These are phyloP conservation scores for Penicillium canariense DNA, from an alignment of 495 filamentous ascomycete genomes.

Conservation along the genomic window DNA sequence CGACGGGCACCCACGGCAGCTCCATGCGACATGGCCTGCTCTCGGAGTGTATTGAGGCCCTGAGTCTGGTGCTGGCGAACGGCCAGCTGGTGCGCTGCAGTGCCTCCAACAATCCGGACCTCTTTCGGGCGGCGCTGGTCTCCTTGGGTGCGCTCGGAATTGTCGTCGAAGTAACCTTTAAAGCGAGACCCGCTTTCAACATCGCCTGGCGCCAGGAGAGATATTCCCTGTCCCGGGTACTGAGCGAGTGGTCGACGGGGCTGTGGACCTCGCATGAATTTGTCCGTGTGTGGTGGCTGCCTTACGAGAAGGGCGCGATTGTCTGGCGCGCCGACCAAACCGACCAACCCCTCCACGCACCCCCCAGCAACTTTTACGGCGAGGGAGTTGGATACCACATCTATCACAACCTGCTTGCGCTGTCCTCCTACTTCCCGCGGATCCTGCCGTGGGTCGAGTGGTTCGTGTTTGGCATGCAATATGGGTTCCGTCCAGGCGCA, in stretches of 20 bases:
- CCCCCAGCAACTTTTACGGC: slow-evolving; percentile 70
- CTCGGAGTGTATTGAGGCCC: slow-evolving; percentile 65
- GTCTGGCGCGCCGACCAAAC: slow-evolving; percentile 84
- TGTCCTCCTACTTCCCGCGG: slow-evolving; percentile 73
- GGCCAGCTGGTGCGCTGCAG: slow-evolving; percentile 75
- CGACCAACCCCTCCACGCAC: slow-evolving; percentile 46
- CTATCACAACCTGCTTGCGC: slow-evolving; percentile 83
- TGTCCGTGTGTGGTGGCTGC: slow-evolving; percentile 95
- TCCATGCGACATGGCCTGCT: slow-evolving; percentile 80
- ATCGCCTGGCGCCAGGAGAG: slow-evolving; percentile 84
- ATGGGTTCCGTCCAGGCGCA: slow-evolving; percentile 72
- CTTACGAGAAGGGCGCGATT: slow-evolving; percentile 80
- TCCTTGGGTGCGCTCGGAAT: slow-evolving; percentile 89
- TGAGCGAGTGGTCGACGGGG: slow-evolving; percentile 67
- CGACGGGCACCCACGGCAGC: slow-evolving; percentile 90
- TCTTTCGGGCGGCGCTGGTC: slow-evolving; percentile 86
- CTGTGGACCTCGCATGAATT: slow-evolving; percentile 87
- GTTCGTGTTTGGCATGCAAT: slow-evolving; percentile 95
- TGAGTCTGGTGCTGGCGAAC: slow-evolving; percentile 81
- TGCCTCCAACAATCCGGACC: slow-evolving; percentile 61
- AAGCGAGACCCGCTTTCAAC: slow-evolving; percentile 71
- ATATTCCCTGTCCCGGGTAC: slow-evolving; percentile 60
- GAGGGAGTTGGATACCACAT: slow-evolving; percentile 76
- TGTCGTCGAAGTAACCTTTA: slow-evolving; percentile 81
- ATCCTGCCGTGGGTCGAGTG: slow-evolving; percentile 85